phyloP scores from a whole-genome alignment of 495 filamentous ascomycete genomes.

The Talaromyces ruber region DNA sequence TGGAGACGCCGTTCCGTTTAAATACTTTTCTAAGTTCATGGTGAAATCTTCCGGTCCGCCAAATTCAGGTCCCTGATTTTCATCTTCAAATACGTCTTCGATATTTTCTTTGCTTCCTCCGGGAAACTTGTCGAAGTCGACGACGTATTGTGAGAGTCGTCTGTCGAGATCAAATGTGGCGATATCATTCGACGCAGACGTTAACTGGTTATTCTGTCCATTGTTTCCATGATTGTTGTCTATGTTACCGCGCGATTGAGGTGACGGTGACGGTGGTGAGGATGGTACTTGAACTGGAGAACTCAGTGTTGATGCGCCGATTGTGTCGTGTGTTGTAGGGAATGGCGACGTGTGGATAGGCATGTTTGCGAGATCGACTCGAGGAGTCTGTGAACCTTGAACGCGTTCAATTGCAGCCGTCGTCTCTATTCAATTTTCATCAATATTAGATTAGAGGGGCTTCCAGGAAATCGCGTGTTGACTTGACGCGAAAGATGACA shows the following conservation, averaged over 20 bases:
- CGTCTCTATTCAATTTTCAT: slow-evolving; percentile 4
- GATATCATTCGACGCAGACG: slow-evolving; percentile 17
- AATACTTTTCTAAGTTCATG: slow-evolving; percentile 39
- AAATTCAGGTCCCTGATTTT: slow-evolving; percentile 34
- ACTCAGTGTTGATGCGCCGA: slow-evolving; percentile 33
- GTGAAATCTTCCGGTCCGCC: slow-evolving; percentile 48
- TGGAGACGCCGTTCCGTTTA: slow-evolving; percentile 29
- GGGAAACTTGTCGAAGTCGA: slow-evolving; percentile 39
- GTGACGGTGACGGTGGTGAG: slow-evolving; percentile 3
- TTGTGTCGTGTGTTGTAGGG: slow-evolving; percentile 37
- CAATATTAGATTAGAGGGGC: not conserved
- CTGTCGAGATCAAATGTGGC: slow-evolving; percentile 27
- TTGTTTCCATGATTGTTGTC: not conserved
- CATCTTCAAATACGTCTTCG: slow-evolving; percentile 17
- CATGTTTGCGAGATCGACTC: not conserved
- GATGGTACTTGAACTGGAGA: slow-evolving; percentile 16
- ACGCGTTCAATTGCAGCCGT: not conserved
- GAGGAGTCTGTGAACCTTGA: not conserved
- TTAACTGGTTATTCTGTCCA: not conserved
- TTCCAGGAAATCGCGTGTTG: not conserved
- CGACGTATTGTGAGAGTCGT: slow-evolving; percentile 34
- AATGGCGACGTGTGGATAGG: slow-evolving; percentile 26
- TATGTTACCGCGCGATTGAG: not conserved
- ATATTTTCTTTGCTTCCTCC: slow-evolving; percentile 27
- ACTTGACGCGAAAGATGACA: not conserved